Conservation (phyloP, 495 filamentous ascomycete species). For the Neurospora hispaniola region DNA sequence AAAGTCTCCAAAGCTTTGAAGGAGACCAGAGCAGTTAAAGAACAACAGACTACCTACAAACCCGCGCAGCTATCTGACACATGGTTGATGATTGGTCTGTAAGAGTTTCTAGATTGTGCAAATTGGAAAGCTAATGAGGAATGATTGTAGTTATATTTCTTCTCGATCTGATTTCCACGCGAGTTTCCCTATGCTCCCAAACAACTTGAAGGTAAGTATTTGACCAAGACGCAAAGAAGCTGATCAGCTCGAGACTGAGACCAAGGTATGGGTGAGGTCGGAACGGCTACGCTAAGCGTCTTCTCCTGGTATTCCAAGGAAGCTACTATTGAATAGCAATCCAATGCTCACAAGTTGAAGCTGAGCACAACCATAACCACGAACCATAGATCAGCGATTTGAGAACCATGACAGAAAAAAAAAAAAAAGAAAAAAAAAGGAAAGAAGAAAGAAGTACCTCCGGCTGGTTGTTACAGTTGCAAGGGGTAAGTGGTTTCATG, state of each 20-base stretch:
- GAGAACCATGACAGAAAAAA: background rate
- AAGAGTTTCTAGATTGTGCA: background rate
- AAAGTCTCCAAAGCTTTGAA: background rate
- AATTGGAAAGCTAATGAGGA: too few species aligned
- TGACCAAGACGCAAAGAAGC: background rate
- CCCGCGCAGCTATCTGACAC: background rate
- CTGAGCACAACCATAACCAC: background rate
- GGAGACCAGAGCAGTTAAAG: background rate
- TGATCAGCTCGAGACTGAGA: background rate
- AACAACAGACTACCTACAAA: background rate
- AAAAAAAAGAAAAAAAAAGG: background rate
- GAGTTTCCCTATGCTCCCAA: too few species aligned
- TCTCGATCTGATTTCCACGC: too few species aligned
- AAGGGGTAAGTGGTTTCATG: too few species aligned
- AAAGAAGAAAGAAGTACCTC: too few species aligned
- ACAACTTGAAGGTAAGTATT: too few species aligned
- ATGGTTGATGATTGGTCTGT: background rate
- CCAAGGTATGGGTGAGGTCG: background rate
- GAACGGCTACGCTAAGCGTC: background rate
- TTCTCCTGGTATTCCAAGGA: background rate
- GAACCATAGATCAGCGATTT: background rate
- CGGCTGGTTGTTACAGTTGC: too few species aligned
- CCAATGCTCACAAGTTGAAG: background rate
- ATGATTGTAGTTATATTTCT: too few species aligned
- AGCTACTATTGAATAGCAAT: background rate